Evolutionary conservation across 176 grass and related monocot genomes (phyloP).

Genomic region (Ampelocalamus luodianensis): DNA sequence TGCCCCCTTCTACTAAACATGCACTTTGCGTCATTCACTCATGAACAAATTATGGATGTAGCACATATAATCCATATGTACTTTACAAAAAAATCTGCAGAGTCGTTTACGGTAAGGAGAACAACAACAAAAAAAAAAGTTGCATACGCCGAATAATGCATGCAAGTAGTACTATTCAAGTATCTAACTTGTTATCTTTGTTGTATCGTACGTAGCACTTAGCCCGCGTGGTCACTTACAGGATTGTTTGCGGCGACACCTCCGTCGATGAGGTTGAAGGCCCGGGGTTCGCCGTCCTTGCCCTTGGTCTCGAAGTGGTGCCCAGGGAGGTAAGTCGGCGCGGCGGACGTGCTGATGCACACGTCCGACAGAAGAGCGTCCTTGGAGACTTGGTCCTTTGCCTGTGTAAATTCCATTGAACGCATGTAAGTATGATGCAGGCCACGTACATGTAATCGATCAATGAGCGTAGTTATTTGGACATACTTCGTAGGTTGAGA

Average conservation of each 20-base stretch:
- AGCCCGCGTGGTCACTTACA: background rate
- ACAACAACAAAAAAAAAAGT: too few species aligned
- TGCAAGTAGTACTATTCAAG: too few species aligned
- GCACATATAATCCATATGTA: background rate
- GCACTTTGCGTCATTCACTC: background rate
- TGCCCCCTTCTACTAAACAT: too few species aligned
- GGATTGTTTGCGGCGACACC: slow-evolving; percentile 78
- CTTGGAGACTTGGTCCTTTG: slow-evolving; percentile 35
- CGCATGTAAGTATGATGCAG: background rate
- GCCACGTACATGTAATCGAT: background rate
- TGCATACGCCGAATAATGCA: too few species aligned
- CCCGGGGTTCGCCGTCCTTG: slow-evolving; percentile 41
- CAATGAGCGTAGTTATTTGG: background rate
- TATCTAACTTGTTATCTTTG: too few species aligned
- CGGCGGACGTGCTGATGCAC: slow-evolving; percentile 67
- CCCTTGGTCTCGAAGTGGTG: slow-evolving; percentile 54
- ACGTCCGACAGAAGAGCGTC: slow-evolving; percentile 58
- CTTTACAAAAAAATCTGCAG: background rate
- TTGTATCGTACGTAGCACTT: too few species aligned
- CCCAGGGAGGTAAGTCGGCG: slow-evolving; percentile 51
- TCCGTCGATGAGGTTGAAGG: slow-evolving; percentile 73
- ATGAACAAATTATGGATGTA: background rate
- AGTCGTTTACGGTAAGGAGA: background rate
- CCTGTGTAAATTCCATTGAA: background rate
- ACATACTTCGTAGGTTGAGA: slow-evolving; percentile 49